Percentiles rank a stretch among this genome's conserved stretches.
These are phyloP conservation scores for Euphorbia pulcherrima DNA, from an alignment of 345 rosid species.

Conservation along the genomic window DNA sequence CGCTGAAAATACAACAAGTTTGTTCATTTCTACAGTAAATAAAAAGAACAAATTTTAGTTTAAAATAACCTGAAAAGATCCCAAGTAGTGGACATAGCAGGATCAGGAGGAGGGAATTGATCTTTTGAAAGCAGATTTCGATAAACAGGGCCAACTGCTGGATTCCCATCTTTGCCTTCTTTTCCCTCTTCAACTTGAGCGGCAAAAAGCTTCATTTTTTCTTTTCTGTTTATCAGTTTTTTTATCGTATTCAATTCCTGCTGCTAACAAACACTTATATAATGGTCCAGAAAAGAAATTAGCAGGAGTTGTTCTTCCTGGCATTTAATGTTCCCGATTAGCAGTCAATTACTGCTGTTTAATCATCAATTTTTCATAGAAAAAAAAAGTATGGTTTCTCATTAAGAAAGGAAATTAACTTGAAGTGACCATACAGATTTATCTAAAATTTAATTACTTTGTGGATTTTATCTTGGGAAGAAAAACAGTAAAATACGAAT, in stretches of 20 bases:
- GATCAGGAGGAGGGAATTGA: constrained; percentile 58
- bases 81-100: constrained; percentile 60
- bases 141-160: constrained; percentile 77
- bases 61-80: constrained; percentile 65
- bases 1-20: constrained; percentile 31
- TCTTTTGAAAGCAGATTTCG: constrained; percentile 63
- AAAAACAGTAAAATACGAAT: background rate
- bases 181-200: constrained; percentile 73
- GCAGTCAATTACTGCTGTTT: background rate
- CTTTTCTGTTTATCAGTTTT: background rate
- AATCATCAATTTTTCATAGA: too few relatives aligned
- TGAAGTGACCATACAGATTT: background rate
- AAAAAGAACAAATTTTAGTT: background rate
- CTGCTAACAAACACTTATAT: too few relatives aligned
- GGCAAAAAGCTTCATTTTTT: constrained; percentile 59
- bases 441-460: background rate
- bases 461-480: background rate
- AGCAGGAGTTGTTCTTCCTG: background rate
- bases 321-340: background rate
- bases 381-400: background rate
- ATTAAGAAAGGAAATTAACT: background rate
- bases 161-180: constrained; percentile 68
- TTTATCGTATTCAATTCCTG: constrained; percentile 10
- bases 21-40: too few relatives aligned
- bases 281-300: background rate